phyloP scores from a whole-genome alignment of 2,329 filamentous ascomycete genomes.

The Monosporascus sp. region DNA sequence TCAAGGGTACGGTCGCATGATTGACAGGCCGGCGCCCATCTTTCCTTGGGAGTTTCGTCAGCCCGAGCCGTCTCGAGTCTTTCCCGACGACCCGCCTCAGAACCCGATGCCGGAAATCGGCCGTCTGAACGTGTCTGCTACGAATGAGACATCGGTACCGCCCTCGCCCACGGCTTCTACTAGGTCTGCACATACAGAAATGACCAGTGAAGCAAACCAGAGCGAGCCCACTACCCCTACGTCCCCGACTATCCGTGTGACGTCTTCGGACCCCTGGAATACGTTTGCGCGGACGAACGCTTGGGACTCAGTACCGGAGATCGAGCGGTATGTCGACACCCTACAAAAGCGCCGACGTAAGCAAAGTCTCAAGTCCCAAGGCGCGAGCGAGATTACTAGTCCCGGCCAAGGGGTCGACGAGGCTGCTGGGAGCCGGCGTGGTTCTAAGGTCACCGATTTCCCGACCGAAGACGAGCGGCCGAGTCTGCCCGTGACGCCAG shows the following conservation, averaged over 20 bases:
- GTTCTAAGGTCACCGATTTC: conserved; percentile 78
- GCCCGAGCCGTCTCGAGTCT: conserved; percentile 59
- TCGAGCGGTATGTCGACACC: conserved; percentile 78
- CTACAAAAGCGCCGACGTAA: conserved; percentile 56
- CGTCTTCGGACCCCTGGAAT: conserved; percentile 60
- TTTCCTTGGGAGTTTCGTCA: conserved; percentile 86
- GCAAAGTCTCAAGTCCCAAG: conserved; percentile 25
- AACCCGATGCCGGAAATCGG: conserved; percentile 9
- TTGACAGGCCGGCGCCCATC: conserved; percentile 59
- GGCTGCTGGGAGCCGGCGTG: conserved; percentile 24
- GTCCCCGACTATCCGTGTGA: conserved; percentile 41
- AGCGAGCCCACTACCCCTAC: conserved; percentile 42
- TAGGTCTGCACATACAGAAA: conserved; percentile 31
- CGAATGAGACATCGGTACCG: conserved; percentile 11
- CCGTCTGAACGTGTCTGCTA: conserved; percentile 7
- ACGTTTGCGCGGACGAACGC: conserved; percentile 74
- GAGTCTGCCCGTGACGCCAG: conserved; percentile 85
- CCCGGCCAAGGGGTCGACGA: conserved; percentile 28
- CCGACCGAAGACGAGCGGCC: conserved; percentile 76
- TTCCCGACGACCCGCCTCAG: conserved; percentile 48
- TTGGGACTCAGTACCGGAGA: conserved; percentile 89
- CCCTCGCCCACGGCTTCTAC: conserved; percentile 18
- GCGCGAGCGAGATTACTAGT: conserved; percentile 17
- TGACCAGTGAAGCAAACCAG: conserved; percentile 29
- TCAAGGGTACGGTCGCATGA: background rate